Percentiles rank a stretch among this genome's conserved stretches.
phyloP scores from a whole-genome alignment of 495 filamentous ascomycete species.

The Neurospora pannonica region DNA sequence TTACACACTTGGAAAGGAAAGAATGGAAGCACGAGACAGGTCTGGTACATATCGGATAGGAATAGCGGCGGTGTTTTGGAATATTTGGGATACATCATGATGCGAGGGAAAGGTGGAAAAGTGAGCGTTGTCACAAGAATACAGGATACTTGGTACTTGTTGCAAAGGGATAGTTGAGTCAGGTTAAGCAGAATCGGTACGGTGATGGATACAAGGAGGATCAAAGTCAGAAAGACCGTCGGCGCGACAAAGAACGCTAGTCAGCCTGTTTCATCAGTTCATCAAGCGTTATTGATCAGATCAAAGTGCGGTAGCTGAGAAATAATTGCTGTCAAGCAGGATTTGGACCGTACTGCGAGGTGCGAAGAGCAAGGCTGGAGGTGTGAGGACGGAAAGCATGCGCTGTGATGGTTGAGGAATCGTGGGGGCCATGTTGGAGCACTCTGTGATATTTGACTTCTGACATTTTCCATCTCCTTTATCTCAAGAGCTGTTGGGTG shows the following conservation, averaged over 20 bases:
- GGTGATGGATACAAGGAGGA: background rate
- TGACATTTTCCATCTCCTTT: too few species aligned
- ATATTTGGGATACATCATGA: background rate
- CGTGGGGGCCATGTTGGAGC: background rate
- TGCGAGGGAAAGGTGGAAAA: background rate
- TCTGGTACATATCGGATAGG: background rate
- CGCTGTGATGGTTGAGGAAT: background rate
- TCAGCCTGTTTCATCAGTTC: background rate
- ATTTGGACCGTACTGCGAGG: background rate
- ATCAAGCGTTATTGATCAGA: background rate
- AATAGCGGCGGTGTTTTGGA: background rate
- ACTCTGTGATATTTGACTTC: too few species aligned
- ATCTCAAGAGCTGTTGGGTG: background rate
- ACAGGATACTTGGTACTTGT: background rate
- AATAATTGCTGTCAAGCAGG: background rate
- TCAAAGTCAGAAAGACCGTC: background rate
- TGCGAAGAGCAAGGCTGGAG: too few species aligned
- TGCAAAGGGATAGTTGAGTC: background rate
- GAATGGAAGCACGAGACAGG: background rate
- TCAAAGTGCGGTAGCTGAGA: background rate
- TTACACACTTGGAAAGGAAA: background rate
- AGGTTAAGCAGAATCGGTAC: background rate
- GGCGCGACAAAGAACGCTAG: background rate
- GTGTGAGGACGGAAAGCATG: background rate
- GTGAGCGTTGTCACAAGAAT: background rate